Evolutionary conservation across 139 green algal species (phyloP).

Genomic region (Coelastrella sp.): DNA sequence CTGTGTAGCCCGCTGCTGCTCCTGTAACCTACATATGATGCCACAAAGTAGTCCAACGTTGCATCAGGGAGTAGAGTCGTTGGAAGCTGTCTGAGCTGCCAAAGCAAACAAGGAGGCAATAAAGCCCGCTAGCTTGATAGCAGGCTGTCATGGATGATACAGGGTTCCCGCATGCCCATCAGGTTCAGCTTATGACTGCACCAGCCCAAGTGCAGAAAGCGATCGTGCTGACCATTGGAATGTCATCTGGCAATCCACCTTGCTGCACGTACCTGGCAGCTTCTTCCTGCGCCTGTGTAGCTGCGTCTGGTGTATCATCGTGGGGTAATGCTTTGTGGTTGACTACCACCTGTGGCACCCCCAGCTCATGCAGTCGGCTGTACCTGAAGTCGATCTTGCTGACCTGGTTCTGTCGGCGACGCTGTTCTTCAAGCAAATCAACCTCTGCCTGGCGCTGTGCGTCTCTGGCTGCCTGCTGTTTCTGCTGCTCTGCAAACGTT

Average conservation of each 20-base stretch:
- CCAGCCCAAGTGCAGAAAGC: too few species aligned
- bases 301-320: not conserved
- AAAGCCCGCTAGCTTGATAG: too few species aligned
- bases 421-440: slow-evolving; percentile 37
- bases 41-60: too few species aligned
- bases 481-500: slow-evolving; percentile 6
- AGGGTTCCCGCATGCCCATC: too few species aligned
- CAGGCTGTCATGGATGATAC: too few species aligned
- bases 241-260: not conserved
- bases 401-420: slow-evolving; percentile 29
- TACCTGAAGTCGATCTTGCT: slow-evolving; percentile 52
- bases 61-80: too few species aligned
- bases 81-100: too few species aligned
- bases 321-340: not conserved
- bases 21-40: not conserved
- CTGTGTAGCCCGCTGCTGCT: not conserved
- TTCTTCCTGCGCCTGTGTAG: not conserved
- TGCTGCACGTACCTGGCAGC: not conserved
- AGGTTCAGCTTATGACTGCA: too few species aligned
- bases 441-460: slow-evolving; percentile 33
- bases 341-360: slow-evolving; percentile 22
- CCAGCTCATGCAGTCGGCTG: slow-evolving; percentile 49
- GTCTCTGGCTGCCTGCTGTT: not conserved
- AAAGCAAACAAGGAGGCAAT: too few species aligned
- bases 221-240: not conserved